Base-by-base conservation (phyloP, 495 filamentous ascomycete genomes). In the Penicillium canescens region DNA sequence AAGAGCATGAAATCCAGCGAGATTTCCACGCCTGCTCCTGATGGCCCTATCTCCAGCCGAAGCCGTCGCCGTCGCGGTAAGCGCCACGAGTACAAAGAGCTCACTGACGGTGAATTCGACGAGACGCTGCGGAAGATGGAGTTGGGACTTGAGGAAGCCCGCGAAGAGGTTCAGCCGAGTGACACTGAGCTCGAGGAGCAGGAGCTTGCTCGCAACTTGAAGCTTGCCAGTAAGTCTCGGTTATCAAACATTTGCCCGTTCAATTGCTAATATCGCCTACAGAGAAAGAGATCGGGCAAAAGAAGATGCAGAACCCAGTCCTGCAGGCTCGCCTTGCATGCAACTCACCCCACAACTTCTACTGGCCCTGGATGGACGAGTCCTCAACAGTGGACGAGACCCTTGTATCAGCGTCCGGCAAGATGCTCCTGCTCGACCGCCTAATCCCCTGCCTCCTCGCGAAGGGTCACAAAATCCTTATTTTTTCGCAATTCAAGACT, bases 401-500 rank as follows among this genome's bases (percentile, higher is more conserved):
- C 28, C 81, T 98, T 11, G 82, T 97, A 46, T 91, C 87, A 0
- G 82, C 86, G 2, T 96, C 91, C 0, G 94, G 92, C 10, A 98
- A 98, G 70, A 96, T 98, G 91, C 82, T 95, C 8, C 81, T 98
- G 3, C 83, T 98, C 1, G 94, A 98, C 66, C 83, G 90, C 1
- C 77, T 98, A 0, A 81, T 98, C 0, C 86, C 91, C 0, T 79
- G 78, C 31, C 78, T 98, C 6, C 85, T 98, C 46, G 57, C 77
- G 6, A 81, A 83, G 34, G 86, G 83, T 31, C 93, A 97, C 70
- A 96, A 97, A 65, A 84, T 96, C 34, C 83, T 98, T 52, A 91
- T 98, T 60, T 98, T 98, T 75, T 93, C 89, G 0, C 94, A 98
- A 62, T 98, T 98, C 74, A 94, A 92, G 47, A 92, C 85, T 3